Base-by-base conservation (phyloP, 2,329 filamentous ascomycete genomes). In the Trichoderma sp. region DNA sequence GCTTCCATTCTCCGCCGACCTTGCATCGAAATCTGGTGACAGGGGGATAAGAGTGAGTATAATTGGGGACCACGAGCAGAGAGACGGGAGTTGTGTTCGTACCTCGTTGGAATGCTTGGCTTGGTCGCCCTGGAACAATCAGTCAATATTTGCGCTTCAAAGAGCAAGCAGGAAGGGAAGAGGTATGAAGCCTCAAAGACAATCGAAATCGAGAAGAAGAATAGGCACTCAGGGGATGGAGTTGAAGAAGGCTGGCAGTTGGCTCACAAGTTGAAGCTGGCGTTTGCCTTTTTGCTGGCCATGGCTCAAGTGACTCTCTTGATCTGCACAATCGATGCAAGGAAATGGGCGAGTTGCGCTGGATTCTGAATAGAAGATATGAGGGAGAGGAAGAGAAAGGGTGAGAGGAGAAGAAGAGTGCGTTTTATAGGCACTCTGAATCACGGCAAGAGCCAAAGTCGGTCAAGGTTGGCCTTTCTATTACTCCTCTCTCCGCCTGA, bases 1-100 rank as follows among this genome's bases (percentile, higher is more conserved):
- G 63, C 57, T 77, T 78, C 77, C 75, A 80, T 65, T 80, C 79
- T n/a, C 74, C 72, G 4, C 79, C 79, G 19, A 75, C 70, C 34
- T 76, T 74, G 73, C 79, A 80, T 22, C 76, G 74, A 60, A 73
- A 79, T 37, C 78, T 79, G 19, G 42, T 48, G 19, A 22, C 2
- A 22, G 29, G 3, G 22, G 25, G n/a, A n/a, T 12, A 34, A 37
- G n/a, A 32, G 37, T 48, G 27, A 45, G 27, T 1, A n/a, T n/a
- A 9, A 34, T 48, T 22, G 5, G n/a, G 5, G 10, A 4, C 4
- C 8, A 27, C 13, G 8, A 8, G 12, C 22, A 25, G n/a, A 10
- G 32, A 27, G 10, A 48, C n/a, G 19, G 42, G 25, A 19, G 22
- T 5, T 34, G 12, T 17, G 6, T 4, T n/a, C 52, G 67, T 60